Percentiles rank a stretch among this genome's conserved stretches.
Conservation (phyloP, 768 basidiomycete species). For the Peribolospora kevripleyi region DNA sequence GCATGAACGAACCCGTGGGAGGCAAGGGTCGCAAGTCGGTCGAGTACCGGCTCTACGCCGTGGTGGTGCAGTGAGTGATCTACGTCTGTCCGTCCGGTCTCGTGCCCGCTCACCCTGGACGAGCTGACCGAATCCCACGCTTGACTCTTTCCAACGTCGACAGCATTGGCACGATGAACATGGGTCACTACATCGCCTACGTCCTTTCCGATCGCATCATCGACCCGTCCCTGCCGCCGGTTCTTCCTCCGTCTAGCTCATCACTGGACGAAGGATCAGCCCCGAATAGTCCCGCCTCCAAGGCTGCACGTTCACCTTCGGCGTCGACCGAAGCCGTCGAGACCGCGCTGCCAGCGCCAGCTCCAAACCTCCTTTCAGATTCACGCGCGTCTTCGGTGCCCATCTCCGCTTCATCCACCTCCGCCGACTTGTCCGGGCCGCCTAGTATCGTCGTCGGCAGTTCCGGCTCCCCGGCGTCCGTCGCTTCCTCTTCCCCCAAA, state of each 20-base stretch:
- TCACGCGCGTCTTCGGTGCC: too few relatives aligned
- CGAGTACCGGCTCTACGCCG: slow-evolving; percentile 39
- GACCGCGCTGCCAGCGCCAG: too few relatives aligned
- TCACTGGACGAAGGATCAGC: slow-evolving; percentile 11
- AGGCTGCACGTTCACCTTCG: too few relatives aligned
- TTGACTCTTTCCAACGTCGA: not conserved
- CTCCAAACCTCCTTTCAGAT: too few relatives aligned
- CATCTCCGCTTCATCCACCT: too few relatives aligned
- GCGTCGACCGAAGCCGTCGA: too few relatives aligned
- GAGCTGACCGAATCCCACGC: not conserved
- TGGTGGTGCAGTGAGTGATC: slow-evolving; percentile 65
- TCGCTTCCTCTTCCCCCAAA: not conserved
- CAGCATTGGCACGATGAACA: slow-evolving; percentile 22
- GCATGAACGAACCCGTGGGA: too few relatives aligned
- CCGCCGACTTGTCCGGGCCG: too few relatives aligned
- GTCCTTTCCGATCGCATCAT: too few relatives aligned
- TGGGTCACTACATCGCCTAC: slow-evolving; percentile 73
- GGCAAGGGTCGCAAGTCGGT: too few relatives aligned
- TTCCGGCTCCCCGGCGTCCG: too few relatives aligned
- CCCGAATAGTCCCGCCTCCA: not conserved
- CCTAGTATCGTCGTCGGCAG: too few relatives aligned
- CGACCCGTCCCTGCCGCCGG: slow-evolving; percentile 34
- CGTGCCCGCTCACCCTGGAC: not conserved
- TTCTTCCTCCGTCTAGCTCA: slow-evolving; percentile 17
- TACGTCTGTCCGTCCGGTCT: slow-evolving; percentile 33